These are phyloP conservation scores for Malbranchea zuffiana DNA, from an alignment of 2,329 filamentous ascomycete species.

Conservation along the genomic window DNA sequence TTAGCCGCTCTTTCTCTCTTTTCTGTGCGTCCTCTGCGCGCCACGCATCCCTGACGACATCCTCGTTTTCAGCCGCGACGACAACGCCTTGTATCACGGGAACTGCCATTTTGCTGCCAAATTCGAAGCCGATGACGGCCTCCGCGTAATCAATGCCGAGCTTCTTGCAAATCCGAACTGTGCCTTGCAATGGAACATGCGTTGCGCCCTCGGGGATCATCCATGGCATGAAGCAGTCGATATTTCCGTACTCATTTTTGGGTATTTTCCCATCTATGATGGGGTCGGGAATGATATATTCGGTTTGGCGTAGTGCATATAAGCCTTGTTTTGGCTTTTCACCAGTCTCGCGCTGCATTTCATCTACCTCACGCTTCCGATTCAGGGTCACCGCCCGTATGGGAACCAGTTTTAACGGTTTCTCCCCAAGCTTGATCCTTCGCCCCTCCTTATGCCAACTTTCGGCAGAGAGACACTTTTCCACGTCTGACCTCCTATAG, in stretches of 20 bases:
- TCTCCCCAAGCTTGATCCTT: constrained; percentile 56
- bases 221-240: constrained; percentile 84
- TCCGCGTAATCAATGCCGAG: constrained; percentile 83
- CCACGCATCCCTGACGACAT: constrained; percentile 65
- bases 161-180: constrained; percentile 68
- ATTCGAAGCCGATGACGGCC: constrained; percentile 92
- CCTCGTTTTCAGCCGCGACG: constrained; percentile 67
- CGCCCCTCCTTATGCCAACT: constrained; percentile 97
- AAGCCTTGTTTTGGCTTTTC: constrained; percentile 78
- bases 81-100: constrained; percentile 87
- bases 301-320: constrained; percentile 74
- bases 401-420: constrained; percentile 75
- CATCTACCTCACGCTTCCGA: constrained; percentile 77
- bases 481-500: constrained; percentile 66
- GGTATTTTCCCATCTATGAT: constrained; percentile 79
- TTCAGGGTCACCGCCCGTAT: constrained; percentile 84
- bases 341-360: constrained; percentile 67
- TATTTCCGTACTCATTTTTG: constrained; percentile 91
- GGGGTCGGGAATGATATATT: constrained; percentile 86
- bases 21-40: constrained; percentile 65
- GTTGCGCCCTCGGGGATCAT: constrained; percentile 82
- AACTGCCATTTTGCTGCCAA: constrained; percentile 86
- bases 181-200: constrained; percentile 70
- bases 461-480: constrained; percentile 79
- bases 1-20: constrained; percentile 68